phyloP scores from a whole-genome alignment of 2,329 filamentous ascomycete species.

The Dactylellina cionopaga region DNA sequence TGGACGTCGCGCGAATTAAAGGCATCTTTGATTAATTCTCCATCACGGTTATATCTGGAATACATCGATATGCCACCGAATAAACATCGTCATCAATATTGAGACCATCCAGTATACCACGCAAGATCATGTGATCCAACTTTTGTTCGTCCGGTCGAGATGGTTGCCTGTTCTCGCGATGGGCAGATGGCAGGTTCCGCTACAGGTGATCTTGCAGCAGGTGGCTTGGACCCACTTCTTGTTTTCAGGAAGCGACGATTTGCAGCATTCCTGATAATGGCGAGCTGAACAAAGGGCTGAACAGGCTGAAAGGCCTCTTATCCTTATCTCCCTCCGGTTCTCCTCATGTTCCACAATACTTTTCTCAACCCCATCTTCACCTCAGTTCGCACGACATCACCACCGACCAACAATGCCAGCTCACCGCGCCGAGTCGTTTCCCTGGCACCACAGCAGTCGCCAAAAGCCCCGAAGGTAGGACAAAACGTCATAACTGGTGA shows the following conservation, averaged over 20 bases:
- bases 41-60: no score
- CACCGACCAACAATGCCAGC: slow-evolving; percentile 20
- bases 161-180: neutral
- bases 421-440: slow-evolving; percentile 34
- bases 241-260: neutral
- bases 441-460: slow-evolving; percentile 51
- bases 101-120: no score
- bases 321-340: neutral
- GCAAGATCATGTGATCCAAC: slow-evolving; percentile 6
- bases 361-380: neutral
- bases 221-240: neutral
- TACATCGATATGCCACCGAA: no score
- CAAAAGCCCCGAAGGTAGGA: slow-evolving; percentile 50
- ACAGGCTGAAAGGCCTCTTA: neutral
- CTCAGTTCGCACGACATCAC: neutral
- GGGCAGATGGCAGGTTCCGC: neutral
- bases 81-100: no score
- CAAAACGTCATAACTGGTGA: neutral
- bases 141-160: neutral
- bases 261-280: neutral
- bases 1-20: no score
- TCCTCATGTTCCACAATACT: neutral
- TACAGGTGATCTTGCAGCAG: neutral
- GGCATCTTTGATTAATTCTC: no score
- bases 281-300: neutral